Conservation (phyloP, 78 protist species). For the Monocercomonoides exilis region DNA sequence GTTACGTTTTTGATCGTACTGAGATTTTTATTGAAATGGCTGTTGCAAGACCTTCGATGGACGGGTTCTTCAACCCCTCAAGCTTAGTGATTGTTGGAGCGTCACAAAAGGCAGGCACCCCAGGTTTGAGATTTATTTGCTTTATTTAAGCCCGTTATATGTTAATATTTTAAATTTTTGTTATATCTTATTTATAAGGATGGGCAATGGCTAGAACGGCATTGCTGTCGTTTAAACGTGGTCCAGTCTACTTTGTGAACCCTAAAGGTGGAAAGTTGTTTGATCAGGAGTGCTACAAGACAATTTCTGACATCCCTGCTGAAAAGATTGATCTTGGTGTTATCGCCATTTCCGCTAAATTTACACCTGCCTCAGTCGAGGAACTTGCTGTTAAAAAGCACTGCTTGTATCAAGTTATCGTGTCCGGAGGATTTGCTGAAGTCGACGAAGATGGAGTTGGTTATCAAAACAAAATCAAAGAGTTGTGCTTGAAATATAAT, state of each 20-base stretch:
- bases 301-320: not conserved
- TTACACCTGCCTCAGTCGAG: not conserved
- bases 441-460: conserved; percentile 12
- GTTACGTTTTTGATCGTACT: too few relatives aligned
- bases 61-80: not conserved
- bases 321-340: not conserved
- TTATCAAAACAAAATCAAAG: not conserved
- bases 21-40: too few relatives aligned
- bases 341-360: conserved; percentile 26
- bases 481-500: not conserved
- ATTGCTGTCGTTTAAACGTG: not conserved
- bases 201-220: not conserved
- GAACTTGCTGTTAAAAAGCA: not conserved
- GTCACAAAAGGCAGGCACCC: not conserved
- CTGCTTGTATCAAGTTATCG: not conserved
- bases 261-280: conserved; percentile 24
- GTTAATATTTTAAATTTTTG: not conserved
- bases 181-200: not conserved
- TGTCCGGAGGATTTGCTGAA: conserved; percentile 34
- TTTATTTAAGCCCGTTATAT: not conserved
- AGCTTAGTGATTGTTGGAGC: not conserved
- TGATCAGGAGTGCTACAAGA: not conserved
- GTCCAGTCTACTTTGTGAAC: conserved; percentile 7
- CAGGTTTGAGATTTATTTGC: not conserved
- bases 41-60: too few relatives aligned